phyloP scores from a whole-genome alignment of 2,329 filamentous ascomycete species.

The Aureobasidium leucospermi region DNA sequence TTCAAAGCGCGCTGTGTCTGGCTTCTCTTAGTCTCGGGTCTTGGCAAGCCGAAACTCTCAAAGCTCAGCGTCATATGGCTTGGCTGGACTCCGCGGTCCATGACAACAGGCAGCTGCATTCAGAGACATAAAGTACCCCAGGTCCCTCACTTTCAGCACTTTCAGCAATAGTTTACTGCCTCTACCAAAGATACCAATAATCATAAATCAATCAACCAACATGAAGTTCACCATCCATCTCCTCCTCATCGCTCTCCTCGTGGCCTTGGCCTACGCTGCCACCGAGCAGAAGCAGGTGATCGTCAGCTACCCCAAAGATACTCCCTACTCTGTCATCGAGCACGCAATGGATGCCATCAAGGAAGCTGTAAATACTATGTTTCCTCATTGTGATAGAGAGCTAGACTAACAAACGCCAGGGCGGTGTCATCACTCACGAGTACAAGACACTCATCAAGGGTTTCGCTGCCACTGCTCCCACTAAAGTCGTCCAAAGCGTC shows the following conservation, averaged over 20 bases:
- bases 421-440: constrained; percentile 68
- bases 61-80: background rate
- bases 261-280: constrained; percentile 55
- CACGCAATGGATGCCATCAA: constrained; percentile 65
- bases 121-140: background rate
- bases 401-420: constrained; percentile 29
- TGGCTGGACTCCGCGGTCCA: background rate
- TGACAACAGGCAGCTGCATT: background rate
- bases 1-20: background rate
- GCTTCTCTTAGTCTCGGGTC: background rate
- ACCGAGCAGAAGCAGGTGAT: constrained; percentile 62
- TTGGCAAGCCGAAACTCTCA: background rate
- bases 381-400: background rate
- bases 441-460: constrained; percentile 26
- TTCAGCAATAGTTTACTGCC: background rate
- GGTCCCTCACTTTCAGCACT: background rate
- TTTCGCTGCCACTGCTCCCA: constrained; percentile 53
- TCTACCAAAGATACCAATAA: background rate
- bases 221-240: constrained; percentile 26
- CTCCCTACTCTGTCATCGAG: constrained; percentile 59
- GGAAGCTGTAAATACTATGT: constrained; percentile 45
- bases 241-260: constrained; percentile 35
- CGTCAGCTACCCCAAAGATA: constrained; percentile 65
- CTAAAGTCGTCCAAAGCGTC: constrained; percentile 60
- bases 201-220: constrained; percentile 11